Evolutionary conservation across 2,329 filamentous ascomycete species (phyloP).

Genomic region (Aspergillus amoenus): DNA sequence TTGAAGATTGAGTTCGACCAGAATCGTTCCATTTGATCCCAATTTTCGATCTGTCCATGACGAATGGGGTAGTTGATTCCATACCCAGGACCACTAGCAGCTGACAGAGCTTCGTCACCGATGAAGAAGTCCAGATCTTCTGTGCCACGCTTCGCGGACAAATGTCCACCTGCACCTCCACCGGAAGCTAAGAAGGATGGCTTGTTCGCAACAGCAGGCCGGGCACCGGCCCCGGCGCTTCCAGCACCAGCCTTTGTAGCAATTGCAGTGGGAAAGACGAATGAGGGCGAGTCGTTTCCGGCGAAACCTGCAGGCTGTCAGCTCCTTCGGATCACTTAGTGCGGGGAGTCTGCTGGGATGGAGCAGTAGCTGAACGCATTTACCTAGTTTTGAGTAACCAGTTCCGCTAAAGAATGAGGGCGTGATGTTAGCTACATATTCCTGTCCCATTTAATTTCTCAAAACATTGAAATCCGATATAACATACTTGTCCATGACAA

Average conservation of each 20-base stretch:
- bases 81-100: constrained; percentile 84
- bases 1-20: constrained; percentile 99
- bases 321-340: constrained; percentile 18
- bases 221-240: constrained; percentile 71
- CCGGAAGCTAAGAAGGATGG: constrained; percentile 92
- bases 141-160: constrained; percentile 89
- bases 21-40: constrained; percentile 99
- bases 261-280: constrained; percentile 98
- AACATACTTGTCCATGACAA: constrained; percentile 99
- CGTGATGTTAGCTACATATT: constrained; percentile 43
- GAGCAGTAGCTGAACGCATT: constrained; percentile 28
- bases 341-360: constrained; percentile 6
- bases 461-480: constrained; percentile 6
- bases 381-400: constrained; percentile 98
- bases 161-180: constrained; percentile 75
- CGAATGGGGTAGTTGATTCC: constrained; percentile 96
- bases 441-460: constrained; percentile 18
- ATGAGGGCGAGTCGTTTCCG: constrained; percentile 97
- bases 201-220: constrained; percentile 89
- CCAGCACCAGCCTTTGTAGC: constrained; percentile 79
- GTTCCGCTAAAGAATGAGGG: constrained; percentile 71
- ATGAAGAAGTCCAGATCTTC: constrained; percentile 99
- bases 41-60: constrained; percentile 98
- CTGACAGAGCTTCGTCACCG: constrained; percentile 88
- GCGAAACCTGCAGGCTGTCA: constrained; percentile 73